These are phyloP conservation scores for Gynochthodes officinalis DNA, from an alignment of 257 asterid genomes.

Conservation along the genomic window DNA sequence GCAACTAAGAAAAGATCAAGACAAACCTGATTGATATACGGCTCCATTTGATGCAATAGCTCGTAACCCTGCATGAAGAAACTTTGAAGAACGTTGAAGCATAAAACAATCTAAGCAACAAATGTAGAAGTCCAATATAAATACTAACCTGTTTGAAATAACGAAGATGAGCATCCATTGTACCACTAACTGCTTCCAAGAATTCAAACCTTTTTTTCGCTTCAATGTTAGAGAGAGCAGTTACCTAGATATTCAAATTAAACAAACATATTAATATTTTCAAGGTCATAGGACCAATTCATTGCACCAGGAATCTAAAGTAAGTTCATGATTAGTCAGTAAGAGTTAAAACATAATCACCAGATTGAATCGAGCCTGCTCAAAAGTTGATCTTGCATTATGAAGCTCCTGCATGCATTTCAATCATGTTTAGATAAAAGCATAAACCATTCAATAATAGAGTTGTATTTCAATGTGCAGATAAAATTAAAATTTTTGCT, in stretches of 20 bases:
- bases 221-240: constrained; percentile 86
- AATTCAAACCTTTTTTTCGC: constrained; percentile 98
- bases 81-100: constrained; percentile 17
- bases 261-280: constrained; percentile 4
- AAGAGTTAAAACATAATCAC: constrained; percentile 36
- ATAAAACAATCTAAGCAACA: constrained; percentile 17
- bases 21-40: constrained; percentile 91
- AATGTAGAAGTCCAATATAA: constrained; percentile 7
- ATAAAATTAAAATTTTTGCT: constrained; percentile 14
- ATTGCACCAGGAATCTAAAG: constrained; percentile 10
- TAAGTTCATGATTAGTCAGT: neutral
- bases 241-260: constrained; percentile 53
- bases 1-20: constrained; percentile 18
- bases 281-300: constrained; percentile 10
- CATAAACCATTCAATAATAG: constrained; percentile 10
- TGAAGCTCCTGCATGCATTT: constrained; percentile 75
- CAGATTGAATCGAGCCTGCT: constrained; percentile 94
- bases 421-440: constrained; percentile 17
- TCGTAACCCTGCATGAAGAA: constrained; percentile 79
- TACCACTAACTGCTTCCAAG: constrained; percentile 95
- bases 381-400: constrained; percentile 86
- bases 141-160: constrained; percentile 85
- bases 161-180: constrained; percentile 99
- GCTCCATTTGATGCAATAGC: constrained; percentile 99
- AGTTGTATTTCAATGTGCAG: constrained; percentile 10